phyloP scores from a whole-genome alignment of 1,139 yeast genomes.

The Yamadazyma triangularis region DNA sequence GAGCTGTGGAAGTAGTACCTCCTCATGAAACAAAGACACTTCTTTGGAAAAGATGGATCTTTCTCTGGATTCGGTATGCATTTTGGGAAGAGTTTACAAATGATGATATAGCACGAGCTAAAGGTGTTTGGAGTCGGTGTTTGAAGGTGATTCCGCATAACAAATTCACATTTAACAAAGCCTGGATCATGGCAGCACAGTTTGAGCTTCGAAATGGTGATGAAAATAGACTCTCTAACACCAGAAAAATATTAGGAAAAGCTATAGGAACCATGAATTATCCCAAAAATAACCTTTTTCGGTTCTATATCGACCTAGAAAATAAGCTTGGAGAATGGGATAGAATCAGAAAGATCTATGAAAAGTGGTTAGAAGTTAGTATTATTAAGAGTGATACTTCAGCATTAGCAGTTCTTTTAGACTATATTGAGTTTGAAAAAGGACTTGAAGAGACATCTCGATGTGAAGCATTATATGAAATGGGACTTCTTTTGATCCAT shows the following conservation, averaged over 20 bases:
- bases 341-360: constrained; percentile 69
- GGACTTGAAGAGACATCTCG: constrained; percentile 68
- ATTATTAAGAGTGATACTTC: constrained; percentile 44
- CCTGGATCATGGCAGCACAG: constrained; percentile 70
- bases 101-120: constrained; percentile 41
- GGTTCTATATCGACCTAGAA: constrained; percentile 60
- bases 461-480: constrained; percentile 54
- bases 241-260: constrained; percentile 70
- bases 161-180: constrained; percentile 60
- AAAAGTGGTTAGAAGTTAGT: constrained; percentile 57
- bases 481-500: constrained; percentile 34
- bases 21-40: constrained; percentile 30
- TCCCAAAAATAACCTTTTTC: constrained; percentile 52
- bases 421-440: constrained; percentile 66
- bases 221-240: constrained; percentile 31
- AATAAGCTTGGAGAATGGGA: constrained; percentile 65
- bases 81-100: constrained; percentile 54
- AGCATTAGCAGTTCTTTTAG: constrained; percentile 24
- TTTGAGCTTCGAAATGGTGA: constrained; percentile 64
- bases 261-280: constrained; percentile 53
- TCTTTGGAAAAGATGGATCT: constrained; percentile 65
- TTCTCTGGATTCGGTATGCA: constrained; percentile 66
- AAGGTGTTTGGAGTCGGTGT: constrained; percentile 49
- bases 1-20: constrained; percentile 40
- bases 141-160: constrained; percentile 53